Evolutionary conservation across 257 asterid genomes (phyloP), one percentile per base, ranked within the genome.

Genomic region (Solanum medicagineum): DNA sequence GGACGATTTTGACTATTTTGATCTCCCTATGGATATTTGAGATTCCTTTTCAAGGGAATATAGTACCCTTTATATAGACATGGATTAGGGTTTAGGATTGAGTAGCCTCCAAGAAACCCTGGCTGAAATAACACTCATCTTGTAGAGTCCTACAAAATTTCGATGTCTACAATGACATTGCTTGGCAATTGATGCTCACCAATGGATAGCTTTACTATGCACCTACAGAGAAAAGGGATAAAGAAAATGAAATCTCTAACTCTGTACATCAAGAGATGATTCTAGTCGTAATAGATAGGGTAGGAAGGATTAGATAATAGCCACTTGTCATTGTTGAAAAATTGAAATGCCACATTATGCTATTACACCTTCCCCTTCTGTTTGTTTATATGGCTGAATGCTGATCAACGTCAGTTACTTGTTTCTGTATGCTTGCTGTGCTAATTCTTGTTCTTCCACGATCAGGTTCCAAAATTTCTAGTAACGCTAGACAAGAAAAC

Each of bases 381-480:
- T 22, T 74, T 74, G n/a, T 74, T 74, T 47, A 11, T 74, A n/a
- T 73, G 59, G 42, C 13, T 74, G 42, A 13, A 45, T 22, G 59
- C 13, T 74, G 42, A 13, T 74, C n/a, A 12, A 70, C 7, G 81
- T 13, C 40, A 20, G 57, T 44, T 73, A 45, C 57, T 22, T 45
- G 26, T 16, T 29, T 53, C 65, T 53, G 24, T 74, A 53, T 84
- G 69, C 53, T 29, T 55, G 83, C 45, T 49, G 62, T 47, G 22
- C 85, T 51, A 71, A 65, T 84, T 73, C 70, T 88, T 45, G 79
- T 81, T 54, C 70, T 85, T 85, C 83, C 82, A 85, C 70, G 59
- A 88, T 63, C 93, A 96, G 99, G 86, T 92, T 87, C 91, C 83
- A 85, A 91, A 85, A 89, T 90, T 81, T 85, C 92, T 83, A 90